These are phyloP conservation scores for Arthonia radiata DNA, from an alignment of 495 filamentous ascomycete genomes.

Conservation along the genomic window DNA sequence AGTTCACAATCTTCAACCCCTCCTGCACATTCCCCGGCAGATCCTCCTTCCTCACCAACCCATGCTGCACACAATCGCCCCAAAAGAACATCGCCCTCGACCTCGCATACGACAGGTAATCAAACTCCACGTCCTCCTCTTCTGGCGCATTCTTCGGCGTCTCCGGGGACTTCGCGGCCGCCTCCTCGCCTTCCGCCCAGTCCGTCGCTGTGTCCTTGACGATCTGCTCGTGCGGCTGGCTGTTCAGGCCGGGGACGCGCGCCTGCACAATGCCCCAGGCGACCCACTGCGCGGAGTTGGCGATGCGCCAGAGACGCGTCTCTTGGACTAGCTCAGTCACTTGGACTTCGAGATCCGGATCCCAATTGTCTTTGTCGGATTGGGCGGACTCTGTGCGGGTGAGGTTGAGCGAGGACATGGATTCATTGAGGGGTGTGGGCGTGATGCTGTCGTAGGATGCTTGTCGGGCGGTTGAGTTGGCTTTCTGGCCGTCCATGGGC, in stretches of 20 bases:
- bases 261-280: constrained; percentile 95
- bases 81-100: constrained; percentile 81
- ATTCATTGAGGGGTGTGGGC: constrained; percentile 6
- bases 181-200: constrained; percentile 12
- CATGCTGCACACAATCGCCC: constrained; percentile 58
- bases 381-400: constrained; percentile 24
- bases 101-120: too few relatives aligned
- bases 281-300: constrained; percentile 76
- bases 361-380: too few relatives aligned
- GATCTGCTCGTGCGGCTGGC: too few relatives aligned
- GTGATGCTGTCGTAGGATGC: too few relatives aligned
- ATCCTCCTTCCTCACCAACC: constrained; percentile 44
- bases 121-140: too few relatives aligned
- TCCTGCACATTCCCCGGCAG: constrained; percentile 34
- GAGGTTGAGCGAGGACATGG: constrained; percentile 17
- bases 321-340: constrained; percentile 48
- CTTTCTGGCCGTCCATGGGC: constrained; percentile 11
- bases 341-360: constrained; percentile 28
- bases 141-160: constrained; percentile 8
- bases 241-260: constrained; percentile 53
- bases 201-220: constrained; percentile 18
- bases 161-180: constrained; percentile 8
- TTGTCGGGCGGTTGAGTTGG: constrained; percentile 7
- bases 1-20: constrained; percentile 27
- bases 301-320: constrained; percentile 59